Conservation (phyloP, 768 basidiomycete genomes). For the Russula sp. region DNA sequence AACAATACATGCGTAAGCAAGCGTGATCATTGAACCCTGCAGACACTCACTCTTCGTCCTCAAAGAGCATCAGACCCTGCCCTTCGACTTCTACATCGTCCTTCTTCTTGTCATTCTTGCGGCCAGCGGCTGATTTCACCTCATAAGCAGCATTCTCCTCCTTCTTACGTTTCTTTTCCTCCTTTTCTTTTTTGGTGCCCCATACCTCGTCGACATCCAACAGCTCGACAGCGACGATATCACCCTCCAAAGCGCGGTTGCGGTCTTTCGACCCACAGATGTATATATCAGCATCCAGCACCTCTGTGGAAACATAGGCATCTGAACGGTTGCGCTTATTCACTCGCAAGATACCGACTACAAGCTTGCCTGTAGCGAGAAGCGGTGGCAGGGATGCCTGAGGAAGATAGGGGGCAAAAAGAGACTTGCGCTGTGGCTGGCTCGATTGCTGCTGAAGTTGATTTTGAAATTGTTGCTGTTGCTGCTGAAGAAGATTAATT, state of each 20-base stretch:
- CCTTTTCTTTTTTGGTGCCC: slow-evolving; percentile 99
- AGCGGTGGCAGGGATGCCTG: slow-evolving; percentile 96
- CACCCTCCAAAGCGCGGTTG: slow-evolving; percentile 96
- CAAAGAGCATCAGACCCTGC: slow-evolving; percentile 93
- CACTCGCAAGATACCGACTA: slow-evolving; percentile 94
- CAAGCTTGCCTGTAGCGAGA: slow-evolving; percentile 93
- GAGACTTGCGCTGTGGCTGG: slow-evolving; percentile 94
- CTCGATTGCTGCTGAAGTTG: slow-evolving; percentile 90
- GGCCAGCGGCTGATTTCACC: slow-evolving; percentile 62
- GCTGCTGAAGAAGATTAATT: slow-evolving; percentile 84
- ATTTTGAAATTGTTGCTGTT: slow-evolving; percentile 92
- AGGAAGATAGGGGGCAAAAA: slow-evolving; percentile 98
- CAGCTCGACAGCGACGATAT: slow-evolving; percentile 96
- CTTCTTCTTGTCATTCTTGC: slow-evolving; percentile 99
- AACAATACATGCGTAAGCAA: slow-evolving; percentile 28
- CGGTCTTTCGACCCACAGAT: slow-evolving; percentile 99
- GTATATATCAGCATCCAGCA: slow-evolving; percentile 97
- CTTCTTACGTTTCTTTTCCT: slow-evolving; percentile 99
- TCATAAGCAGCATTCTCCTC: slow-evolving; percentile 98
- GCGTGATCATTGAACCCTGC: slow-evolving; percentile 4
- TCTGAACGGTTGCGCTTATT: slow-evolving; percentile 99
- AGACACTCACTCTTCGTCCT: slow-evolving; percentile 83
- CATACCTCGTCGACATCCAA: slow-evolving; percentile 97
- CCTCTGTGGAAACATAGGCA: slow-evolving; percentile 97
- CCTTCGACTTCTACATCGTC: slow-evolving; percentile 99